phyloP scores from a whole-genome alignment of 208 protist genomes.

The Crithidia thermophila region DNA sequence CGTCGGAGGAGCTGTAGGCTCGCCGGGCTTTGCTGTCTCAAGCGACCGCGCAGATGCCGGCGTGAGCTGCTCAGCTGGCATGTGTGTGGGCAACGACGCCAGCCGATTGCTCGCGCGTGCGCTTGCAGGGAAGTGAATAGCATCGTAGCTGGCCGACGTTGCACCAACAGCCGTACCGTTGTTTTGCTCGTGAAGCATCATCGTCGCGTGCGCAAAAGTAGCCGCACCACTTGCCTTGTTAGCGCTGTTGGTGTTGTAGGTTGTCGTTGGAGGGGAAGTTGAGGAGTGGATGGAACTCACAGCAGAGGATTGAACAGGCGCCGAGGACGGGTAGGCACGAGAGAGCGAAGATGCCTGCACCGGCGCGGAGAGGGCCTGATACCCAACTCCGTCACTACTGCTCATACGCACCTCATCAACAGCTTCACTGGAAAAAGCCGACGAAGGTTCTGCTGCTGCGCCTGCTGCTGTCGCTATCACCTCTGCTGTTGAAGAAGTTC shows the following conservation, averaged over 20 bases:
- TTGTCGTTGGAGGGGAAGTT: background rate
- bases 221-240: too few relatives aligned
- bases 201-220: too few relatives aligned
- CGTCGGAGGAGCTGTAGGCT: too few relatives aligned
- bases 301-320: background rate
- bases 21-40: background rate
- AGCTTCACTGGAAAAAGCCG: too few relatives aligned
- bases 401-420: too few relatives aligned
- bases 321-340: background rate
- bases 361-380: background rate
- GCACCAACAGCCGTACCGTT: too few relatives aligned
- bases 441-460: too few relatives aligned
- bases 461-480: background rate
- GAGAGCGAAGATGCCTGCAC: background rate
- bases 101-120: conserved; percentile 3
- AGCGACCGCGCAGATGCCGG: background rate
- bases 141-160: background rate
- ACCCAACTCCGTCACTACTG: background rate
- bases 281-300: too few relatives aligned
- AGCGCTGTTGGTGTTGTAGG: background rate
- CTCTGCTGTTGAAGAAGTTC: too few relatives aligned
- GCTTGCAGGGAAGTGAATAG: background rate
- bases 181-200: too few relatives aligned
- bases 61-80: background rate
- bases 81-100: background rate